phyloP scores from a whole-genome alignment of 352 stramenopile species.

The Globisporangium okanoganense region DNA sequence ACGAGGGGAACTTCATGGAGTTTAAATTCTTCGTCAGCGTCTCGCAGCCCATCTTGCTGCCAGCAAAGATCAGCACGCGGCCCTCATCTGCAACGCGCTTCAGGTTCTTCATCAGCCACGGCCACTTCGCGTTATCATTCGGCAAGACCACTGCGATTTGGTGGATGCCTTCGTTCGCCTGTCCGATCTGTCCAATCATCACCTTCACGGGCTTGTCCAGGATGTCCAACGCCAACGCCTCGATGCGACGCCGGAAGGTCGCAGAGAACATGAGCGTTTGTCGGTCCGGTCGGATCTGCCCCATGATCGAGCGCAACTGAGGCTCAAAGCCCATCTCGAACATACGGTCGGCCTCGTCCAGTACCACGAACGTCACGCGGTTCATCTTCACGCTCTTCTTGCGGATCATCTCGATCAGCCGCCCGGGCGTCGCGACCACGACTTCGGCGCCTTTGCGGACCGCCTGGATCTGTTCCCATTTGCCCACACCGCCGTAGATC shows the following conservation, averaged over 20 bases:
- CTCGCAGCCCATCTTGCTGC: slow-evolving; percentile 82
- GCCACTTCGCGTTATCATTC: slow-evolving; percentile 79
- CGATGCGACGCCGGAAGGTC: slow-evolving; percentile 73
- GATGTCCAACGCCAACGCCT: slow-evolving; percentile 74
- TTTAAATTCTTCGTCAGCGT: slow-evolving; percentile 75
- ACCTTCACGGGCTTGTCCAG: slow-evolving; percentile 81
- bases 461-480: slow-evolving; percentile 81
- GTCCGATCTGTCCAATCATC: slow-evolving; percentile 69
- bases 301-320: slow-evolving; percentile 77
- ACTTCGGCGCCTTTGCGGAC: slow-evolving; percentile 73
- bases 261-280: slow-evolving; percentile 89
- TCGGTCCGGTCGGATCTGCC: slow-evolving; percentile 77
- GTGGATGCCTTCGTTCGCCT: slow-evolving; percentile 89
- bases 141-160: slow-evolving; percentile 77
- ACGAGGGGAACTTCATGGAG: slow-evolving; percentile 24
- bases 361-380: slow-evolving; percentile 83
- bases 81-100: slow-evolving; percentile 54
- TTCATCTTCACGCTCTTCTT: slow-evolving; percentile 62
- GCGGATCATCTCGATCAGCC: slow-evolving; percentile 82
- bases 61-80: slow-evolving; percentile 84
- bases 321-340: slow-evolving; percentile 89
- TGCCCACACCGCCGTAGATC: slow-evolving; percentile 78
- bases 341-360: slow-evolving; percentile 88
- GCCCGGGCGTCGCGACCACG: slow-evolving; percentile 72
- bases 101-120: slow-evolving; percentile 76